Base-by-base conservation (phyloP, 495 filamentous ascomycete genomes). In the Penicillium desertorum region DNA sequence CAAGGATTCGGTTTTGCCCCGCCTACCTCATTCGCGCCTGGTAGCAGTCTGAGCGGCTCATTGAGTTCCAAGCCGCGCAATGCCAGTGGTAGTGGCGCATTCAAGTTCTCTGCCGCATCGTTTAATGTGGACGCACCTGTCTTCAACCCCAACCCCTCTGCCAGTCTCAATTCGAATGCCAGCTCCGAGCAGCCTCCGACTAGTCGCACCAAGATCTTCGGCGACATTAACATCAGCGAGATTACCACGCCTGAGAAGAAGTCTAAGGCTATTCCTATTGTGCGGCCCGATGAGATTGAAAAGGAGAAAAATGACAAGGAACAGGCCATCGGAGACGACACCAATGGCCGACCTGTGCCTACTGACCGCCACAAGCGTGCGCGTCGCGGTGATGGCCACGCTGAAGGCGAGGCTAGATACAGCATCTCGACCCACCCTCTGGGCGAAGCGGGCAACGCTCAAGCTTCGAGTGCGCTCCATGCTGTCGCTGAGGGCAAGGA, bases 101-200 rank as follows among this genome's bases (percentile, higher is more conserved):
- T 95, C 76, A 88, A 81, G 69, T 93, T 92, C 71, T 88, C 86
- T 14, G 74, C 86, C 7, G 79, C 87, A 36, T 82, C 84, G 3
- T 91, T 96, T 77, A 88, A 90, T 53, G 88, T 91, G 0, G 86
- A 88, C 68, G 92, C 89, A 9, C 89, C 91, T 37, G 79, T 81
- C 6, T 96, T 96, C 71, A 89, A 85, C 36, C 91, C 91, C 1
- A 89, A 85, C 34, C 91, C 91, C 1, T 60, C 68, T 32, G 65
- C 45, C n/a, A 72, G 67, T 42, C 44, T 68, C 16, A 64, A 61
- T 43, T 71, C 67, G 2, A 62, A 59, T 27, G 64, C 58, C 32
- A 62, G 52, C 30, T 53, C 69, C 8, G 66, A 69, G 16, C 64
- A 62, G 30, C 62, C 69, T 10, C 52, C 62, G 7, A 58, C 49